Evolutionary conservation across 2,329 filamentous ascomycete genomes (phyloP), one percentile per base, ranked within the genome.

Genomic region (Cordyceps cateniannulata): DNA sequence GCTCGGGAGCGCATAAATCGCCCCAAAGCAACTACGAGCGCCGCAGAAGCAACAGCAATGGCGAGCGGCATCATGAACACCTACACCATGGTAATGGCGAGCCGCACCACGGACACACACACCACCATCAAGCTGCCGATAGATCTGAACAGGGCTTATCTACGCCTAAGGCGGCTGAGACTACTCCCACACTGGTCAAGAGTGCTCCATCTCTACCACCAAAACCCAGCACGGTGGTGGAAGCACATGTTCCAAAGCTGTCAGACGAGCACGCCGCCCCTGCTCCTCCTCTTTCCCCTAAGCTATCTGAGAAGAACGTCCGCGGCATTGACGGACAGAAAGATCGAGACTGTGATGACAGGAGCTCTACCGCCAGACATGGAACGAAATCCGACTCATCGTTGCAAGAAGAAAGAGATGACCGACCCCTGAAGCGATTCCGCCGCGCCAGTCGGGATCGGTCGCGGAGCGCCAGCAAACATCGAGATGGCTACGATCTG

Each of bases 151-250:
- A 16, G 18, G 58, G 49, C 16, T 40, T 50, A 10, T 27, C 25
- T 8, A 9, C 50, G 7, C 29, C 50, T 8, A 60, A 48, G 5
- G 42, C 29, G 3, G 20, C 18, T 6, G 32, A 42, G 29, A 50
- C 35, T 32, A 44, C n/a, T 2, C 52, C 52, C 1, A 45, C 8
- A 9, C 18, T 56, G 0, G 20, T n/a, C 2, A 40, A 54, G 10
- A 44, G 25, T 35, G 29, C 49, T 18, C 58, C 58, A 3, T 60
- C 58, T 22, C 50, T 60, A 16, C 58, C 58, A 27, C 58, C 58
- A 1, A 60, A 60, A 32, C 58, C 58, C n/a, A 38, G 6, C 18
- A 48, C 42, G 18, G 44, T 44, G 2, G 27, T 42, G 12, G 58
- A 53, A 40, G 40, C 49, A 22, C 35, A 44, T 29, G 9, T 50